Percentiles rank a stretch among this genome's conserved stretches.
Conservation (phyloP, 768 basidiomycete species). For the Leccinum boreale region DNA sequence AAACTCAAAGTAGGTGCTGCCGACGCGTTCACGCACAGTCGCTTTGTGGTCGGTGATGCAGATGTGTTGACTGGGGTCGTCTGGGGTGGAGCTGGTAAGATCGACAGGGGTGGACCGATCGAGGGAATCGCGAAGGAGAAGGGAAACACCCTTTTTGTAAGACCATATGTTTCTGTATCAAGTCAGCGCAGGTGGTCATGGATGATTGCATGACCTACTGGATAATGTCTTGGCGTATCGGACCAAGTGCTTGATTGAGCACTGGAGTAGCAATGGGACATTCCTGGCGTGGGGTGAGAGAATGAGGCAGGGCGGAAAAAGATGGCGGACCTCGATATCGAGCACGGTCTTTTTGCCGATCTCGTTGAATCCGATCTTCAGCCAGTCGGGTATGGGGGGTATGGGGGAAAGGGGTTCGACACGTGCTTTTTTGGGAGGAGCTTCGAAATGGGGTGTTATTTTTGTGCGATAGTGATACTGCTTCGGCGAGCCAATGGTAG, state of each 20-base stretch:
- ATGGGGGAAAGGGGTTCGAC: not conserved
- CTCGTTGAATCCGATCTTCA: slow-evolving; percentile 87
- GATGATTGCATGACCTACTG: slow-evolving; percentile 42
- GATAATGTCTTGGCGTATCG: slow-evolving; percentile 63
- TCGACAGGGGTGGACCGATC: slow-evolving; percentile 28
- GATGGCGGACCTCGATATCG: slow-evolving; percentile 78
- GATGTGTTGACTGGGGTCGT: slow-evolving; percentile 56
- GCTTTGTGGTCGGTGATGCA: slow-evolving; percentile 83
- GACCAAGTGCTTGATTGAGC: slow-evolving; percentile 63
- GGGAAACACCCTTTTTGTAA: slow-evolving; percentile 85
- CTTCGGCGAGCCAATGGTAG: slow-evolving; percentile 83
- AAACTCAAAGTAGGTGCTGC: slow-evolving; percentile 79
- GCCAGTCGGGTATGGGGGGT: slow-evolving; percentile 54
- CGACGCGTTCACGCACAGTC: slow-evolving; percentile 81
- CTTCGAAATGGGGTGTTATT: slow-evolving; percentile 94
- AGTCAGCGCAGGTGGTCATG: slow-evolving; percentile 2
- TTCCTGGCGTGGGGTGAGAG: slow-evolving; percentile 47
- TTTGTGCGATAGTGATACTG: slow-evolving; percentile 95
- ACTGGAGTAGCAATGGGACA: slow-evolving; percentile 87
- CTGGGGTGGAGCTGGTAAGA: slow-evolving; percentile 24
- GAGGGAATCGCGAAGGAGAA: slow-evolving; percentile 86
- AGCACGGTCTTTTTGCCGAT: slow-evolving; percentile 70
- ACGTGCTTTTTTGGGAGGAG: slow-evolving; percentile 51
- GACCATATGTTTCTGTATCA: slow-evolving; percentile 65
- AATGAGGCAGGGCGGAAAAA: not conserved